A percentile compares a stretch with the other conserved stretches of the same genome.
Conservation (phyloP, 495 filamentous ascomycete species). For the Tuber magnatum region DNA sequence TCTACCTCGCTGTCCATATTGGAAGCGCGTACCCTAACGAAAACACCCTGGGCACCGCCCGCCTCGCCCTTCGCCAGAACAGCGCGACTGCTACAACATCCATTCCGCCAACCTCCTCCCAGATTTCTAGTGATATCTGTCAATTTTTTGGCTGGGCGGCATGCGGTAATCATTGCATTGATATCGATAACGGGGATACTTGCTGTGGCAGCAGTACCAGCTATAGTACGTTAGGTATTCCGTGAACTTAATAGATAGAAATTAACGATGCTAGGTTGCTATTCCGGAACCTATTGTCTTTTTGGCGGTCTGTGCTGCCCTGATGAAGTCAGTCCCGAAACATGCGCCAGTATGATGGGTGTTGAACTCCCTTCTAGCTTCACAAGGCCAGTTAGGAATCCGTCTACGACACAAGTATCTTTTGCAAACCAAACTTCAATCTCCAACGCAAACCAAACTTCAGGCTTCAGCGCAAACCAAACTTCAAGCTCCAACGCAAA, state of each 20-base stretch:
- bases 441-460: too few relatives aligned
- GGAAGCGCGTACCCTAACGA: not conserved
- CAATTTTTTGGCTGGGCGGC: not conserved
- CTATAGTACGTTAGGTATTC: not conserved
- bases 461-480: too few relatives aligned
- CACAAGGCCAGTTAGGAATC: too few relatives aligned
- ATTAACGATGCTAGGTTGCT: not conserved
- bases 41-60: not conserved
- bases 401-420: too few relatives aligned
- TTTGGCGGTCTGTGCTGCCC: too few relatives aligned
- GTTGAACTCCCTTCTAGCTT: too few relatives aligned
- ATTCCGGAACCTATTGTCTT: too few relatives aligned
- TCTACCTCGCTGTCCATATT: not conserved
- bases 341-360: too few relatives aligned
- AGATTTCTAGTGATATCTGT: not conserved
- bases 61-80: not conserved
- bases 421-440: too few relatives aligned
- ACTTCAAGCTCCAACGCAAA: too few relatives aligned
- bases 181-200: not conserved
- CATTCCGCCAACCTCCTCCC: too few relatives aligned
- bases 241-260: not conserved
- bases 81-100: not conserved
- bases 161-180: not conserved
- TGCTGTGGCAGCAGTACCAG: not conserved
- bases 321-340: too few relatives aligned